Evolutionary conservation across 2,329 filamentous ascomycete genomes (phyloP).

Genomic region (Botrytis fabae): DNA sequence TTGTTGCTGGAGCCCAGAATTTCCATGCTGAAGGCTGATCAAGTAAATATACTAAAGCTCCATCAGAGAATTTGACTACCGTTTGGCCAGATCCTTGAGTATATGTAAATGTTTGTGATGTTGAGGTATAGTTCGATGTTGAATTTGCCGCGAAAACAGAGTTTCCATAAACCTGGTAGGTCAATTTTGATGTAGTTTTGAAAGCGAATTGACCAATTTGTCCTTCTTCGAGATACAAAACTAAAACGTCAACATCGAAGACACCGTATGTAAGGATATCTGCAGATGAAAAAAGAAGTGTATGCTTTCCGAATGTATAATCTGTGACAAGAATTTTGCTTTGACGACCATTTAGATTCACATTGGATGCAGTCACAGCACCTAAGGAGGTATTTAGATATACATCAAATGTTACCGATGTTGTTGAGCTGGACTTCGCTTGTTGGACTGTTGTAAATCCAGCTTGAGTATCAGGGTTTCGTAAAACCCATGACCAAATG

Average conservation of each 20-base stretch:
- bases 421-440: constrained; percentile 46
- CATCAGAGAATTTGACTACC: constrained; percentile 49
- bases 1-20: constrained; percentile 55
- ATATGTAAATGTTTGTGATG: constrained; percentile 46
- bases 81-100: constrained; percentile 50
- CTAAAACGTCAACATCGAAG: constrained; percentile 50
- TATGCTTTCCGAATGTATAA: constrained; percentile 50
- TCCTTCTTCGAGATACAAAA: constrained; percentile 51
- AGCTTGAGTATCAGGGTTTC: constrained; percentile 49
- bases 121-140: constrained; percentile 36
- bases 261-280: constrained; percentile 51
- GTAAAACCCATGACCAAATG: constrained; percentile 53
- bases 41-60: constrained; percentile 52
- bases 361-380: constrained; percentile 45
- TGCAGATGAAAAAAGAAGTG: constrained; percentile 52
- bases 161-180: constrained; percentile 46
- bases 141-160: constrained; percentile 41
- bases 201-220: constrained; percentile 53
- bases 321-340: constrained; percentile 57
- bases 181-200: constrained; percentile 42
- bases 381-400: constrained; percentile 51
- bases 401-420: constrained; percentile 49
- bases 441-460: constrained; percentile 55
- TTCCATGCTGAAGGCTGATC: constrained; percentile 55
- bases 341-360: constrained; percentile 53